Evolutionary conservation across 768 basidiomycete genomes (phyloP), one percentile per base, ranked within the genome.

Genomic region (Mycena epipterygia): DNA sequence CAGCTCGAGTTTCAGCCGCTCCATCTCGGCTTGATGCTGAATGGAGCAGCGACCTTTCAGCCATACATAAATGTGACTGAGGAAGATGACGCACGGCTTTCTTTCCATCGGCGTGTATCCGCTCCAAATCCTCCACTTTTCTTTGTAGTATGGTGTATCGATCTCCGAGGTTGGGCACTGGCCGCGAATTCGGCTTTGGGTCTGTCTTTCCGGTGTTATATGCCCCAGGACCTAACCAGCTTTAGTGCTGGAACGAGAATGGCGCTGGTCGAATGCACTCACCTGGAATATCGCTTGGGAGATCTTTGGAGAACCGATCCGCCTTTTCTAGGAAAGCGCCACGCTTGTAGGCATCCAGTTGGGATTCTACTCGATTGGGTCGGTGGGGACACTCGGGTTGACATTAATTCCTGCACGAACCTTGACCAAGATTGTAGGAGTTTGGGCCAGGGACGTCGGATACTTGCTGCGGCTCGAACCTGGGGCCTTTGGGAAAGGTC

Each of bases 91-190:
- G 73, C 76, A 93, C 93, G 55, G 83, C 67, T 83, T 87, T 90
- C 86, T 92, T 93, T 66, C 86, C 88, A 4, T 93, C 91, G 42
- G 84, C 79, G 74, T 91, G 90, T n/a, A 89, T 78, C 63, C 79
- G 81, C 79, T 93, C 90, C 8, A 93, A 77, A 19, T 91, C 89
- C 37, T 91, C 89, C 0, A 94, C 85, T 73, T 91, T 90, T 70
- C 84, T 85, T 76, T 91, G 88, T 25, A 93, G 85, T 19, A 78
- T 67, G 9, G 85, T 84, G 73, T 90, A 90, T 23, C 87, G 84
- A 64, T 92, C 90, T 9, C 76, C 78, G 2, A 73, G 69, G 67
- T 64, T 77, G 78, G 32, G 57, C 52, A 70, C 61, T 57, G 56
- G 61, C 19, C 58, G 75, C 5, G 73, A 60, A 25, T 74, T 76